phyloP scores from a whole-genome alignment of 306 rosid genomes.

The Castanea sativa region DNA sequence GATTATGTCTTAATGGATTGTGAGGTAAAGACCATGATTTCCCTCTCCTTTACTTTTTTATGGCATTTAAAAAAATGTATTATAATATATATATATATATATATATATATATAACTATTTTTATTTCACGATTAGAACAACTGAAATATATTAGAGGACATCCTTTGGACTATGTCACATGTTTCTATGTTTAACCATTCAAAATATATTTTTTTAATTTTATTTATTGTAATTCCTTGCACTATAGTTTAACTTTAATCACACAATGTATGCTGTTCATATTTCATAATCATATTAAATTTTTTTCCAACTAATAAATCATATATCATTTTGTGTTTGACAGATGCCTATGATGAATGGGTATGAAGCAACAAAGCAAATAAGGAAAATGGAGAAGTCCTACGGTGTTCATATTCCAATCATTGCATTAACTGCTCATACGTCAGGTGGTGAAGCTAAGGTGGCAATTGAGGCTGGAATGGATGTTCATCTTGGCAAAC shows the following conservation, averaged over 20 bases:
- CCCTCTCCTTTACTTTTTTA: background rate
- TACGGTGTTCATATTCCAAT: conserved; percentile 57
- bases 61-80: no score
- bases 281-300: background rate
- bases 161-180: no score
- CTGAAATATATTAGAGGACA: no score
- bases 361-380: conserved; percentile 53
- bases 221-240: no score
- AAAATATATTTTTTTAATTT: background rate
- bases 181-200: background rate
- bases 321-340: background rate
- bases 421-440: conserved; percentile 68
- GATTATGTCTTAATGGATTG: conserved; percentile 83
- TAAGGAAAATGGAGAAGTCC: conserved; percentile 48
- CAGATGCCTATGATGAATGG: conserved; percentile 80
- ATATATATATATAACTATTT: no score
- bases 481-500: conserved; percentile 62
- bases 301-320: no score
- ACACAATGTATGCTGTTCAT: no score
- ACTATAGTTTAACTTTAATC: no score
- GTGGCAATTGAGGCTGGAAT: conserved; percentile 48
- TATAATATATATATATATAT: no score
- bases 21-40: conserved; percentile 39
- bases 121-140: no score
- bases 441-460: conserved; percentile 32